Base-by-base conservation (phyloP, 2,329 filamentous ascomycete genomes). In the Colletotrichum gigasporum region DNA sequence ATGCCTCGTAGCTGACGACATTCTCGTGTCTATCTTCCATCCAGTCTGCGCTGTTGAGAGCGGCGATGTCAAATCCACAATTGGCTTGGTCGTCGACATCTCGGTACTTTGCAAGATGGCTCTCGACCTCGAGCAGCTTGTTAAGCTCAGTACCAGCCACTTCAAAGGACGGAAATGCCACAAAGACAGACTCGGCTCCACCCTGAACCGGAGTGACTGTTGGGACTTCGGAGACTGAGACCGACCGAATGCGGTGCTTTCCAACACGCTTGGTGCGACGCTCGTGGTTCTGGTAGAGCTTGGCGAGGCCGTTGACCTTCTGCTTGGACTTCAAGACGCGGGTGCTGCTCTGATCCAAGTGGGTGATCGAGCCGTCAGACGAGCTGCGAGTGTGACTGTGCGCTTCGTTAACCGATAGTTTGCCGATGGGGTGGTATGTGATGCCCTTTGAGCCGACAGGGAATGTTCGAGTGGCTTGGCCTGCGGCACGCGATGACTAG, bases 141-240 rank as follows among this genome's bases (percentile, higher is more conserved):
- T 47, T 30, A 11, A 56, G 37, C 9, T 37, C 7, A 10, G 16
- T 16, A 4, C 22, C 22, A 8, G 53, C 53, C 20, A 28, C 16
- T 16, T 35, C 20, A 5, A 56, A 56, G 9, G 53, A 37, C 2
- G 53, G 53, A 30, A 56, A 56, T 5, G 41, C 24, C 9, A 56
- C 53, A 8, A 56, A 41, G n/a, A 45, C 30, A 14, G 30, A 22
- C 4, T 56, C 41, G 2, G 34, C 32, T 10, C 16, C 30, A 4
- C 14, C 26, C 12, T 3, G 10, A 10, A 28, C 30, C 7, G 53
- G 28, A 16, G 20, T 34, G 14, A 22, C 20, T 16, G 30, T 12
- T n/a, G 51, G 28, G 9, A 56, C 30, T 14, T 56, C 39, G 20
- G 53, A 45, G 20, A 56, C 14, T 3, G 53, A 56, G 28, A 56